Evolutionary conservation across 2,329 filamentous ascomycete genomes (phyloP), one percentile per base, ranked within the genome.

Genomic region (Aspergillus quadricinctus): DNA sequence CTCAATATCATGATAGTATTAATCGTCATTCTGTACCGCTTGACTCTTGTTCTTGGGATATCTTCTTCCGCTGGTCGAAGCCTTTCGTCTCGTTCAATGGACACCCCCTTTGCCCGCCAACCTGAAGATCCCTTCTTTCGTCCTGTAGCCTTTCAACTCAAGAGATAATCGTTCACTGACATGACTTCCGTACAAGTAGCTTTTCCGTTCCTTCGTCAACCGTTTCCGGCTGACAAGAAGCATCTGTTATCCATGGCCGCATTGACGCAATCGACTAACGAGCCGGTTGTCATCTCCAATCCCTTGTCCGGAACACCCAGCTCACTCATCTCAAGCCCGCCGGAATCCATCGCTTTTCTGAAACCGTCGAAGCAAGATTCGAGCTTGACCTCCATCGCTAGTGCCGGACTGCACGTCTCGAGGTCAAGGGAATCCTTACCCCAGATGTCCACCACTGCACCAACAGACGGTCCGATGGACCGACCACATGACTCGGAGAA

Each of bases 391-490:
- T 76, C 75, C 23, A 75, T 77, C 57, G 75, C 75, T 45, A 75
- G 70, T 59, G 75, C 74, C 35, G 72, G 75, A n/a, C 57, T 76
- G 49, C 73, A 75, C 67, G 70, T 76, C 48, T 74, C 71, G 40
- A 71, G 73, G 56, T 71, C 71, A 28, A 66, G 69, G 51, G 68
- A 70, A 35, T 66, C 71, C 14, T 63, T 74, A 45, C 64, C 72
- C 43, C 67, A 58, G 70, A 80, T 67, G 72, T 69, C 66, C 63
- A 75, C 65, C 72, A 78, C 67, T 81, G 88, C 72, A 81, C 84
- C 25, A 76, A 86, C 54, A 83, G 80, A 58, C 84, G 88, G 61
- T 57, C 59, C 66, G 50, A 58, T 60, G 53, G 70, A 72, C 59
- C 67, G 67, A 52, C 65, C 64, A 53, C 56, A 60, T 14, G 72